Evolutionary conservation across 164 flowering plant species (phyloP).

Genomic region (Tinospora cordifolia): DNA sequence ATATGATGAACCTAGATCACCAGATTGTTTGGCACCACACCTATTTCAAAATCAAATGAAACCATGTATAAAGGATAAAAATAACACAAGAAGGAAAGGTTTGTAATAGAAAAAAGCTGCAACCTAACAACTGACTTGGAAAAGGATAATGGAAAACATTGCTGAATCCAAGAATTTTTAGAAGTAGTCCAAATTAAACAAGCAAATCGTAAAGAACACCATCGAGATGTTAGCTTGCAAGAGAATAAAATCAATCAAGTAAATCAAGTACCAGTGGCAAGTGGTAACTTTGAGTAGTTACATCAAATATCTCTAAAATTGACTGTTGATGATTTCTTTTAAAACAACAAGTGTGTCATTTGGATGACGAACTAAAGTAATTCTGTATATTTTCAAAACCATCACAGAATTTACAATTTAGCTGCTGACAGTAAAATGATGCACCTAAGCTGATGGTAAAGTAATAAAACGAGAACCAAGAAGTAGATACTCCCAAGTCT

Average conservation of each 20-base stretch:
- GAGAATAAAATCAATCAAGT: background rate
- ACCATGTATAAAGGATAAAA: background rate
- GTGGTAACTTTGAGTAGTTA: background rate
- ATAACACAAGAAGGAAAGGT: background rate
- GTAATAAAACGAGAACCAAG: background rate
- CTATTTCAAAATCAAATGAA: conserved; percentile 27
- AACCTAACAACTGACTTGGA: background rate
- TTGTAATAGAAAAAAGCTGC: background rate
- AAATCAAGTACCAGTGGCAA: background rate
- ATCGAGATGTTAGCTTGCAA: too few species aligned
- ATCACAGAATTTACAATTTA: background rate
- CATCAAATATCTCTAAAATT: background rate
- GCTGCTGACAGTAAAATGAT: background rate
- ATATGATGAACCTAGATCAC: conserved; percentile 54
- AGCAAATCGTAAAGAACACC: background rate
- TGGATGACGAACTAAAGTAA: background rate
- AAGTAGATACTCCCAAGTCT: background rate
- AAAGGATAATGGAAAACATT: background rate
- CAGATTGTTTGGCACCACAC: conserved; percentile 80
- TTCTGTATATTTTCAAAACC: background rate
- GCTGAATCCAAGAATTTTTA: background rate
- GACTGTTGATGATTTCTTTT: too few species aligned
- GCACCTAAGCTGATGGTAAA: background rate
- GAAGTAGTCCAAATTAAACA: background rate
- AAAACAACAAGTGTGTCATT: too few species aligned